A percentile compares a stretch with the other conserved stretches of the same genome.
Conservation (phyloP, 2,329 filamentous ascomycete species). For the Scytalidium sp. region DNA sequence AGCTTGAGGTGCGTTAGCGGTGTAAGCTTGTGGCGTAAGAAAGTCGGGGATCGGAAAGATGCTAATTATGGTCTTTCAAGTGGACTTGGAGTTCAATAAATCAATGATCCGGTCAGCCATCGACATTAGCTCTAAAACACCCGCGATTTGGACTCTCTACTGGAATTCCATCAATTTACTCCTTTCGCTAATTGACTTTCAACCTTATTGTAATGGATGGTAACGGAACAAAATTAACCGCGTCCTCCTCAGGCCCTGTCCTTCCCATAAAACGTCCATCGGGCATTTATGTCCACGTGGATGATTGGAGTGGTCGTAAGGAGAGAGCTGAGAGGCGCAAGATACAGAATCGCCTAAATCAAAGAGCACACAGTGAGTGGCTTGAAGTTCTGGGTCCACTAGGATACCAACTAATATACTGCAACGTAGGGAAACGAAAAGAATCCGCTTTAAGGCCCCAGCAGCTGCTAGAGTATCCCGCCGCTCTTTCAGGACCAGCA, state of each 20-base stretch:
- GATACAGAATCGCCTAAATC: constrained; percentile 24
- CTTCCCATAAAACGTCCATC: constrained; percentile 12
- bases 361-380: constrained; percentile 24
- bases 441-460: not conserved
- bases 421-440: constrained; percentile 1
- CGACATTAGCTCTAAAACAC: not conserved
- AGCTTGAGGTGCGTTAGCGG: no score
- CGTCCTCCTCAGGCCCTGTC: not conserved
- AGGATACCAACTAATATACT: not conserved
- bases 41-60: no score
- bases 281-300: constrained; percentile 11
- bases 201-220: no score
- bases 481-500: not conserved
- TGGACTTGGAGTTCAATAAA: no score
- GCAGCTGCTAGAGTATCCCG: not conserved
- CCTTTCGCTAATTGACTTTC: no score
- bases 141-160: no score
- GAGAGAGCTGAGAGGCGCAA: constrained; percentile 22
- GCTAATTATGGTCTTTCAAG: no score
- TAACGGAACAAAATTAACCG: not conserved
- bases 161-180: no score
- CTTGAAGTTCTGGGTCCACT: not conserved
- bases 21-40: no score
- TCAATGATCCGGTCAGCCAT: not conserved
- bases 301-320: constrained; percentile 33